Evolutionary conservation across 2,329 filamentous ascomycete genomes (phyloP), one percentile per base, ranked within the genome.

Genomic region (Colletotrichum sansevieriae): DNA sequence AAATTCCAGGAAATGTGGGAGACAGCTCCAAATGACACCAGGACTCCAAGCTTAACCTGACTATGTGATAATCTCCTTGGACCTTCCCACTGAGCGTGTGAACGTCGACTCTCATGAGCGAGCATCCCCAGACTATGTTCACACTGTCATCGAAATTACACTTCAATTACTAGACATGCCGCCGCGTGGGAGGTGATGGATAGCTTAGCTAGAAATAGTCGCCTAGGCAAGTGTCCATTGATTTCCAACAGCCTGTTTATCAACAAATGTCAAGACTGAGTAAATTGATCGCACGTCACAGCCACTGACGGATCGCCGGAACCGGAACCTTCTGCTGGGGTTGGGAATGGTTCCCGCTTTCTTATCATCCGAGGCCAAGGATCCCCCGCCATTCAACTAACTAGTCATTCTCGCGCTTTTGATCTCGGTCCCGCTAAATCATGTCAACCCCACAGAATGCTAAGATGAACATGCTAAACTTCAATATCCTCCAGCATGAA

Each of bases 241-340:
- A 18, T 37, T 18, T 39, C 5, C 33, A 6, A 29, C 46, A 7
- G 2, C 12, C 8, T 51, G 47, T 46, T n/a, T 35, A 46, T 54
- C 37, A 54, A 54, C 5, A 29, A 39, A 54, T 60, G 47, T 60
- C 47, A 65, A 56, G 25, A 33, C 3, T 37, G 47, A 43, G 55
- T 55, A 43, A 65, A 20, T 29, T 11, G 39, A 29, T 49, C 18
- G 37, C 13, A 44, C 55, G 35, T 41, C 47, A 35, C n/a, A 37
- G 11, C n/a, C 41, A 15, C 18, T 13, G 7, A 43, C 39, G 49
- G 62, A 68, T 65, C 65, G 65, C 65, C 65, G 65, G 55, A 65
- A 65, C 65, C 62, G 62, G 62, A 68, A 65, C 47, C 63, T 49
- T 65, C 46, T 35, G 8, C 62, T 41, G 29, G 29, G 65, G 46